Evolutionary conservation across 176 grass and related monocot genomes (phyloP), one percentile per base, ranked within the genome.

Genomic region (Cenchrus americanus): DNA sequence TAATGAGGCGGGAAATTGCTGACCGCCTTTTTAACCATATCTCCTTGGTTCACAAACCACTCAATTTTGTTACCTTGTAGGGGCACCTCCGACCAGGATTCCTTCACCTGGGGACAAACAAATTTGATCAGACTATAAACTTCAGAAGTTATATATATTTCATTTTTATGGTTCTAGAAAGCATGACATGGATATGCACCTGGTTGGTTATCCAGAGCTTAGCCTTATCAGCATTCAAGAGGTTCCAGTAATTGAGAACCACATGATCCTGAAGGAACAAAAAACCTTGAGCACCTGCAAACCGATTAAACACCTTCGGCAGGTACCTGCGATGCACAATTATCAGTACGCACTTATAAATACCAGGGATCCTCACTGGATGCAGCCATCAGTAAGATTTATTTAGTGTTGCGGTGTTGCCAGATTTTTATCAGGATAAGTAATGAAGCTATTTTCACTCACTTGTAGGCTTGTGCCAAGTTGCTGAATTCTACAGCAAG

Each of bases 141-240:
- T 73, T 47, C 24, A 23, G 19, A 61, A 60, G 13, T 49, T 67
- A 1, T 48, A 34, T 48, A 34, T 14, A 78, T 18, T 42, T 27
- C n/a, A n/a, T 8, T 59, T 9, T 40, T 68, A 76, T 51, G n/a
- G 17, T 51, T 42, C 22, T 71, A 9, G 37, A 70, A 66, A 82
- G 17, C 68, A 84, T 44, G 76, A 74, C 10, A 73, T 49, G 18
- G 76, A 62, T 75, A 62, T 46, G 62, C 69, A 89, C 95, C 92
- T 97, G 89, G 61, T 97, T 89, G 48, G 95, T 97, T 81, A 94
- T 97, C 95, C 95, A 97, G 5, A 97, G 84, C 65, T 91, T 97
- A 41, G 65, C 83, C 62, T 93, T 97, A 87, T 97, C 95, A 68
- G 92, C 90, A 89, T 82, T 84, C 48, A 93, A 69, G 22, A 97